Conservation (phyloP, 306 rosid genomes). For the Quercus cerris region DNA sequence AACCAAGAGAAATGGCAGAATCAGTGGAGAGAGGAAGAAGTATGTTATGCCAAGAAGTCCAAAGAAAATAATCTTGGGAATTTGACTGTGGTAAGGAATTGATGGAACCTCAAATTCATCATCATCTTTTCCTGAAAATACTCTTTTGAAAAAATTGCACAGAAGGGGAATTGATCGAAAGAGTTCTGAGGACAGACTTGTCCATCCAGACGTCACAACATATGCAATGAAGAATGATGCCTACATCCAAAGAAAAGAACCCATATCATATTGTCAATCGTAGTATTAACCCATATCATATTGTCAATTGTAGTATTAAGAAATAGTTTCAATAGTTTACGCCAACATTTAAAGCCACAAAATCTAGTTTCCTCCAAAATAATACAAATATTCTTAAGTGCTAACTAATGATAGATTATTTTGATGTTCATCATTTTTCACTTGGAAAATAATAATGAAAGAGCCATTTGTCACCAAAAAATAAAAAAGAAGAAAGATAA, state of each 20-base stretch:
- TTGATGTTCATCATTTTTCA: neutral
- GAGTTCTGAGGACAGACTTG: slow-evolving; percentile 63
- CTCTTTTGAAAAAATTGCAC: slow-evolving; percentile 33
- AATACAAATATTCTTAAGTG: neutral
- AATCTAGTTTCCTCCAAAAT: neutral
- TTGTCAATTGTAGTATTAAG: neutral
- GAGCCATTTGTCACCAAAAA: neutral
- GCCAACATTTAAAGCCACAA: neutral
- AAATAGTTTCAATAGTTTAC: neutral
- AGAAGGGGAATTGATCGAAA: slow-evolving; percentile 45
- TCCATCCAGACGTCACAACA: slow-evolving; percentile 63
- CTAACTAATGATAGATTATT: neutral
- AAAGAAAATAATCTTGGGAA: slow-evolving; percentile 74
- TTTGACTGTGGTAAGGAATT: slow-evolving; percentile 55
- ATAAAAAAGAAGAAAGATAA: neutral
- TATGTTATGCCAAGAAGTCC: slow-evolving; percentile 91
- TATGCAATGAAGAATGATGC: slow-evolving; percentile 85
- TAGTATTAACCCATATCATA: neutral
- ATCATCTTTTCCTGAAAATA: slow-evolving; percentile 21
- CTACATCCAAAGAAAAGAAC: slow-evolving; percentile 40
- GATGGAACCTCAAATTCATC: slow-evolving; percentile 60
- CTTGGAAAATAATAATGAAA: neutral
- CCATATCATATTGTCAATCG: neutral
- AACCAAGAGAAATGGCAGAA: slow-evolving; percentile 80
- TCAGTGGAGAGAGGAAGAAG: slow-evolving; percentile 90